Evolutionary conservation across 2,329 filamentous ascomycete species (phyloP).

Genomic region (Penicillium sp.): DNA sequence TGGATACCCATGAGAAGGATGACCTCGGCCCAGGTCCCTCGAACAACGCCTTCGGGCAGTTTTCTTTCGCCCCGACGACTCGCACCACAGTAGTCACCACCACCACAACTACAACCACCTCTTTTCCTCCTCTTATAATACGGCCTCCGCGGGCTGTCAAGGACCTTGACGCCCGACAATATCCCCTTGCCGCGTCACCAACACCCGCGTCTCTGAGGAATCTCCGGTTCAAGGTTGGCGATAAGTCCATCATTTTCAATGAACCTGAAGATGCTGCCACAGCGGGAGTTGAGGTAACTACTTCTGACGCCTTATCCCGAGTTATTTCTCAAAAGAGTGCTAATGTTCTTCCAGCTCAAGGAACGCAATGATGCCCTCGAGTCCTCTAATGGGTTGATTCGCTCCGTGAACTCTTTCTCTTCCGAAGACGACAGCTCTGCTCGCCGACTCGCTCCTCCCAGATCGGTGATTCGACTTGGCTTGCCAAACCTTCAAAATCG

Average conservation of each 20-base stretch:
- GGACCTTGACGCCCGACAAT: slow-evolving; percentile 80
- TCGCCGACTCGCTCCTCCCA: slow-evolving; percentile 25
- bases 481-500: slow-evolving; percentile 44
- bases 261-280: slow-evolving; percentile 59
- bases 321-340: background rate
- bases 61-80: slow-evolving; percentile 62
- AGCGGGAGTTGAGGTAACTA: slow-evolving; percentile 53
- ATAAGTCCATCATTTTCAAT: slow-evolving; percentile 59
- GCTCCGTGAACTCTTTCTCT: slow-evolving; percentile 45
- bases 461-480: slow-evolving; percentile 25
- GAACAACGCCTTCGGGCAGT: slow-evolving; percentile 53
- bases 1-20: slow-evolving; percentile 28
- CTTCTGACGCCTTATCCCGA: slow-evolving; percentile 15
- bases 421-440: slow-evolving; percentile 36
- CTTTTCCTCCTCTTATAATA: slow-evolving; percentile 79
- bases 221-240: slow-evolving; percentile 70
- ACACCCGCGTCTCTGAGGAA: slow-evolving; percentile 76
- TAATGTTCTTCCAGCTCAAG: slow-evolving; percentile 39
- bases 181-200: slow-evolving; percentile 78
- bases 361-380: slow-evolving; percentile 45
- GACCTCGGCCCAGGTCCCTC: slow-evolving; percentile 24
- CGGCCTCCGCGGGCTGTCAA: slow-evolving; percentile 68
- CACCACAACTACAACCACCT: slow-evolving; percentile 80
- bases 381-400: slow-evolving; percentile 49
- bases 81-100: slow-evolving; percentile 75